A percentile compares a stretch with the other conserved stretches of the same genome.
phyloP scores from a whole-genome alignment of 1,284 basidiomycete species.

The Cryptococcus wingfieldii region DNA sequence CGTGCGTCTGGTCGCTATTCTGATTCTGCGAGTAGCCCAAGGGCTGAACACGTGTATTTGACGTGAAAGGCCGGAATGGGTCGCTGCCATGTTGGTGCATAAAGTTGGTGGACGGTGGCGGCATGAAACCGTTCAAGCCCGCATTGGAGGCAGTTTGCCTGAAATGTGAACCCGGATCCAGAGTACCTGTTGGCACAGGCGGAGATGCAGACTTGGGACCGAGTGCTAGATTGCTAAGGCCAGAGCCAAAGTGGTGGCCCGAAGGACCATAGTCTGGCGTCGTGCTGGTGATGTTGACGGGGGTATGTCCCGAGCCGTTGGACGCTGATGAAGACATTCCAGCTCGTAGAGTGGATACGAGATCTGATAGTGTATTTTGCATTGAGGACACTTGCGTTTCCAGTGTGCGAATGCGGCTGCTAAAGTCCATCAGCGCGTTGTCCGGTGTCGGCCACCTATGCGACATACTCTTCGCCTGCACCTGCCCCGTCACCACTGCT shows the following conservation, averaged over 20 bases:
- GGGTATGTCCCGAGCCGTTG: conserved; percentile 27
- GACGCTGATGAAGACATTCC: conserved; percentile 25
- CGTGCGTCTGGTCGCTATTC: not conserved
- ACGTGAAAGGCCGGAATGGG: conserved; percentile 2
- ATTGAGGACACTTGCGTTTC: conserved; percentile 79
- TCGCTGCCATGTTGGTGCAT: not conserved
- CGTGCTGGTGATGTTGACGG: conserved; percentile 10
- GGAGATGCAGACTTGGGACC: not conserved
- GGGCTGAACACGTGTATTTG: not conserved
- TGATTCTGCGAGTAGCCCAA: not conserved
- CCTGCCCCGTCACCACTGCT: conserved; percentile 69
- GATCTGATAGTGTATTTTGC: conserved; percentile 70
- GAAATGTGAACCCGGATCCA: not conserved
- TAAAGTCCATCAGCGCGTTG: not conserved
- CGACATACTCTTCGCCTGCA: conserved; percentile 42
- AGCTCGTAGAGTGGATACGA: conserved; percentile 55
- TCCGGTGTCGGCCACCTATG: not conserved
- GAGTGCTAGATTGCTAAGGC: not conserved
- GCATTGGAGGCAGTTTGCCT: not conserved
- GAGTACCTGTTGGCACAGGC: not conserved
- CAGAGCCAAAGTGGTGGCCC: not conserved
- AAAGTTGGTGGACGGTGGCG: not conserved
- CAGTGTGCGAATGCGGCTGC: conserved; percentile 79
- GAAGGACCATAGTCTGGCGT: conserved; percentile 20
- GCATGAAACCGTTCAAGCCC: not conserved